A percentile compares a stretch with the other conserved stretches of the same genome.
These are phyloP conservation scores for Halteria grandinella DNA, from an alignment of 73 alveolate genomes.

Conservation along the genomic window DNA sequence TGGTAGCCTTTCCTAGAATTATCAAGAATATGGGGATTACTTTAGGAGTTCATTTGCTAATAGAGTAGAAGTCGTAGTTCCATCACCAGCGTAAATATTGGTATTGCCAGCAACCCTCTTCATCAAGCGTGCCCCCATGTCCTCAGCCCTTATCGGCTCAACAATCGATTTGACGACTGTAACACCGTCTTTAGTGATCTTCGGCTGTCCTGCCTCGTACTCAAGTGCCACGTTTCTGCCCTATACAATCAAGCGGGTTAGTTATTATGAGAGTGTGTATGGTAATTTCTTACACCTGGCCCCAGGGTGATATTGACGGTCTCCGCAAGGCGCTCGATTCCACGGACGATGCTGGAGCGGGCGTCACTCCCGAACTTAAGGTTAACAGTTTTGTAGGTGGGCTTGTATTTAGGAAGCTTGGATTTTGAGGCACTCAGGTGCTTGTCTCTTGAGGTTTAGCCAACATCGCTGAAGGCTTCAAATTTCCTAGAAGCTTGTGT, in stretches of 20 bases:
- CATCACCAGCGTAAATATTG: conserved; percentile 92
- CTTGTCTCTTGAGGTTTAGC: background rate
- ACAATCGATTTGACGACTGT: conserved; percentile 79
- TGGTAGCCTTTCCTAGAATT: conserved; percentile 29
- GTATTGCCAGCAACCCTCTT: conserved; percentile 79
- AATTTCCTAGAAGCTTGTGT: background rate
- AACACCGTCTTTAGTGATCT: conserved; percentile 92
- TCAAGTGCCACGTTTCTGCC: conserved; percentile 87
- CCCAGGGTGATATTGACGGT: conserved; percentile 80
- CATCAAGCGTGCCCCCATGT: conserved; percentile 85
- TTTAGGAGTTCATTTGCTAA: conserved; percentile 60
- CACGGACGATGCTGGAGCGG: conserved; percentile 60
- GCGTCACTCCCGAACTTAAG: conserved; percentile 68
- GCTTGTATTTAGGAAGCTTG: background rate
- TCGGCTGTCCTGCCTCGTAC: conserved; percentile 82
- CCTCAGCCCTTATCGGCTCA: conserved; percentile 62
- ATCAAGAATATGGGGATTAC: background rate
- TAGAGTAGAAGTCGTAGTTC: conserved; percentile 90
- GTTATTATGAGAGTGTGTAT: background rate
- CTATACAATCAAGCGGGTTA: too few relatives aligned
- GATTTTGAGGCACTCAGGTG: background rate
- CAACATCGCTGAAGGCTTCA: background rate
- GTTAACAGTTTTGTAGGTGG: conserved; percentile 41
- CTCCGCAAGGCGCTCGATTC: conserved; percentile 66
- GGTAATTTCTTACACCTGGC: conserved; percentile 57